phyloP scores from a whole-genome alignment of 163 green algal genomes.

The Prototheca cutis region DNA sequence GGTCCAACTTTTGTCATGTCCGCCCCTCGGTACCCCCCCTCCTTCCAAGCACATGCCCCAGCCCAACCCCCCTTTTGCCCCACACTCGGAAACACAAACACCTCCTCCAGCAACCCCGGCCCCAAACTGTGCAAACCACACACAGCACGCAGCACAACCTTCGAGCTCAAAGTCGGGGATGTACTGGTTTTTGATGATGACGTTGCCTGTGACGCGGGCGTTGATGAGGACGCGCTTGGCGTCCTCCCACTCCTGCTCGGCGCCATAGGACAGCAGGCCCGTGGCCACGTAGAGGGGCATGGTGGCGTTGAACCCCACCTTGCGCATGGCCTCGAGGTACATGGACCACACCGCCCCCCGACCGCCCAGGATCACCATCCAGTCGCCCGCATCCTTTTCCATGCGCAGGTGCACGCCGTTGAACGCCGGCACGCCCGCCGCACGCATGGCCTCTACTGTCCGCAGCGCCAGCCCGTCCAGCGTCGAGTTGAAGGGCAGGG shows the following conservation, averaged over 20 bases:
- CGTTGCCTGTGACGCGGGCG: constrained; percentile 9
- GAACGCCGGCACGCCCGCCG: background rate
- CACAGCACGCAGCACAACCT: background rate
- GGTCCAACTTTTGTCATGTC: no score
- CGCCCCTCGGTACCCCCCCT: no score
- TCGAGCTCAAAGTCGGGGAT: constrained; percentile 24
- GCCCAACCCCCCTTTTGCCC: no score
- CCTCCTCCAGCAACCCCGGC: background rate
- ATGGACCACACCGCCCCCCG: constrained; percentile 27
- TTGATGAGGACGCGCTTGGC: constrained; percentile 31
- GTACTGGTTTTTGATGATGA: constrained; percentile 54
- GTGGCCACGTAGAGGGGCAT: constrained; percentile 51
- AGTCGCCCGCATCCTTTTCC: constrained; percentile 61
- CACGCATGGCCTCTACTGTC: background rate
- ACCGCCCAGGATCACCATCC: constrained; percentile 53
- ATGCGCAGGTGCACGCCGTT: constrained; percentile 33
- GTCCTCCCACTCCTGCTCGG: constrained; percentile 27
- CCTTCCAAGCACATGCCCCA: no score
- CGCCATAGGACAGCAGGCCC: constrained; percentile 53
- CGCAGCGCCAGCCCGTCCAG: constrained; percentile 13
- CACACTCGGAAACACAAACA: no score
- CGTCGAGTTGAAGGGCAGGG: constrained; percentile 37
- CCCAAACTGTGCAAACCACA: background rate
- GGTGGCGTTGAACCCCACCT: constrained; percentile 29
- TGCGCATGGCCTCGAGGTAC: constrained; percentile 36